A percentile compares a stretch with the other conserved stretches of the same genome.
Evolutionary conservation across 352 stramenopile species (phyloP).

Genomic region (Phytophthora palmivora): DNA sequence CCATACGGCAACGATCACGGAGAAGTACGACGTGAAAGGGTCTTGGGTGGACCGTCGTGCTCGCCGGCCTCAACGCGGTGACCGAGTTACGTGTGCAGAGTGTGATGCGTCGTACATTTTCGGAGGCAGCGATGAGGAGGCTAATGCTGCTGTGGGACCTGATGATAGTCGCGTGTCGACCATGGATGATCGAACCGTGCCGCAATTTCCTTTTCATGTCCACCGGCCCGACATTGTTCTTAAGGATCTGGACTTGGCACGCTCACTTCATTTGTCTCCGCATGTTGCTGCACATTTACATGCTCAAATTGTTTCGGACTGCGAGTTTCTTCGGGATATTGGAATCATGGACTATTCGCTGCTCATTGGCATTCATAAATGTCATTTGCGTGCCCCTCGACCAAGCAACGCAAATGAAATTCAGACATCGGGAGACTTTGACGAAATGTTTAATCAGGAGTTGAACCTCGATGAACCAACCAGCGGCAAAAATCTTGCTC

Average conservation of each 20-base stretch:
- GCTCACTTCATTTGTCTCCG: slow-evolving; percentile 48
- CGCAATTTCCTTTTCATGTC: slow-evolving; percentile 44
- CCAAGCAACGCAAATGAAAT: slow-evolving; percentile 9
- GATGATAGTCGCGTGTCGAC: slow-evolving; percentile 9
- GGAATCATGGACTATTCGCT: slow-evolving; percentile 87
- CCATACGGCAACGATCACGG: slow-evolving; percentile 65
- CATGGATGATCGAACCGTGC: slow-evolving; percentile 17
- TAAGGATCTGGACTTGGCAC: slow-evolving; percentile 72
- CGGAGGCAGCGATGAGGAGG: slow-evolving; percentile 38
- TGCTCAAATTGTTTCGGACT: slow-evolving; percentile 58
- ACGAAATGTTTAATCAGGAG: slow-evolving; percentile 28
- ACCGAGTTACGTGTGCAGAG: slow-evolving; percentile 70
- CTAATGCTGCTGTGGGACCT: slow-evolving; percentile 19
- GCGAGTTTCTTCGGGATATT: slow-evolving; percentile 70
- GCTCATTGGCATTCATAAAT: slow-evolving; percentile 76
- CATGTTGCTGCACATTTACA: slow-evolving; percentile 45
- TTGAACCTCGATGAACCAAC: slow-evolving; percentile 24
- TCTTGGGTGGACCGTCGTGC: slow-evolving; percentile 76
- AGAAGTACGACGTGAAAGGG: slow-evolving; percentile 84
- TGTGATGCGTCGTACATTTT: slow-evolving; percentile 66
- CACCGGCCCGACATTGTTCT: slow-evolving; percentile 75
- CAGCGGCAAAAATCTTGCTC: slow-evolving; percentile 35
- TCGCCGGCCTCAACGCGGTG: slow-evolving; percentile 51
- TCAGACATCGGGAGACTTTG: slow-evolving; percentile 12
- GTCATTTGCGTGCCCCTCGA: slow-evolving; percentile 40